These are phyloP conservation scores for Fraxinus latifolia DNA, from an alignment of 305 asterid genomes.

Conservation along the genomic window DNA sequence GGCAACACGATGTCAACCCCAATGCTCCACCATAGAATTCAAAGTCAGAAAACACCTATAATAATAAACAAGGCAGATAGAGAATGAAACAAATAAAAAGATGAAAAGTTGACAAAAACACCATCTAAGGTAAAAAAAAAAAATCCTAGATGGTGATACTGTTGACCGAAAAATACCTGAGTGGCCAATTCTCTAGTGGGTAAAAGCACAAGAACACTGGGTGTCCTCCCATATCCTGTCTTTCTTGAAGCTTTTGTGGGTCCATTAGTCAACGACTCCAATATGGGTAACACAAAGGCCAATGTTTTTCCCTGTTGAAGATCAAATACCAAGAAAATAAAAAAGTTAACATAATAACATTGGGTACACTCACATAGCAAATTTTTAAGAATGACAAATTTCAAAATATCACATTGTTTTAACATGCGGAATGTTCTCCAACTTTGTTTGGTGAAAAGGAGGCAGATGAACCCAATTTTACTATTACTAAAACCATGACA, in stretches of 20 bases:
- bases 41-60: constrained; percentile 71
- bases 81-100: constrained; percentile 4
- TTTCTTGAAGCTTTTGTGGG: constrained; percentile 50
- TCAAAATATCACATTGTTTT: neutral
- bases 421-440: neutral
- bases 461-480: neutral
- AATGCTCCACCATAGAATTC: constrained; percentile 68
- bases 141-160: neutral
- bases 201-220: constrained; percentile 84
- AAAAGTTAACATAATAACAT: neutral
- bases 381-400: neutral
- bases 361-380: neutral
- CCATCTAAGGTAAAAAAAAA: neutral
- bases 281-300: constrained; percentile 88
- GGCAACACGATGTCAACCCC: constrained; percentile 76
- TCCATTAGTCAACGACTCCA: constrained; percentile 81
- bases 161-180: constrained; percentile 32
- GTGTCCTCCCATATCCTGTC: constrained; percentile 78
- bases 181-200: constrained; percentile 95
- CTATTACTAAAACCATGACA: neutral
- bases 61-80: constrained; percentile 4
- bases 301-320: constrained; percentile 75
- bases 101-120: neutral
- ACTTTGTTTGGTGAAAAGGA: neutral
- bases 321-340: neutral